phyloP scores from a whole-genome alignment of 805 yeast species.

The Candida germanica region DNA sequence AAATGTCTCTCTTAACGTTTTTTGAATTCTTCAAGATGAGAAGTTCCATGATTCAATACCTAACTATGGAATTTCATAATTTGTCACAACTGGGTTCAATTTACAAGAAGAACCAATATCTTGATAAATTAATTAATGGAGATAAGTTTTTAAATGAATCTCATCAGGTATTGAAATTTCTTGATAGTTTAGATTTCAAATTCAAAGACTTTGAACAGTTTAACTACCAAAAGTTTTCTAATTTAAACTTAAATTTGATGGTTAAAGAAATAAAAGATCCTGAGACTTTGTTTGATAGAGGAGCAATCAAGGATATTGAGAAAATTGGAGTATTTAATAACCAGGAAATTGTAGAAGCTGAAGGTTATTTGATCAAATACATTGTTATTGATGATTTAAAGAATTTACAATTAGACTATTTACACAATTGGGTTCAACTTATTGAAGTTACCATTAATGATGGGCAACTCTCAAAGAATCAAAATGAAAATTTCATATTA shows the following conservation, averaged over 20 bases:
- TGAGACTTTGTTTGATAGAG: not conserved
- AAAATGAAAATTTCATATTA: constrained; percentile 51
- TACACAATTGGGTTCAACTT: constrained; percentile 82
- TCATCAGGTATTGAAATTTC: constrained; percentile 62
- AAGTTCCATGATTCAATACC: constrained; percentile 56
- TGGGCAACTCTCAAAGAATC: constrained; percentile 44
- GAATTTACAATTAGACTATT: constrained; percentile 53
- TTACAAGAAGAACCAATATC: constrained; percentile 50
- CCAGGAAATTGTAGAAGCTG: constrained; percentile 1
- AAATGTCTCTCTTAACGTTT: constrained; percentile 48
- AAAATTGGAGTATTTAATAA: constrained; percentile 8
- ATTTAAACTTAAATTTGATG: constrained; percentile 32
- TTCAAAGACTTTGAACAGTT: constrained; percentile 43
- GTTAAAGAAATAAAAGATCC: constrained; percentile 26
- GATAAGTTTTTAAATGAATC: constrained; percentile 53
- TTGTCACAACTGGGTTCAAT: constrained; percentile 42
- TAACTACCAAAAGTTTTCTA: constrained; percentile 26
- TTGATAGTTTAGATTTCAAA: constrained; percentile 67
- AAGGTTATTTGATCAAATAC: constrained; percentile 35
- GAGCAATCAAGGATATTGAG: constrained; percentile 1
- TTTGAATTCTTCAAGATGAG: constrained; percentile 61
- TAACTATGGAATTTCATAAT: constrained; percentile 72
- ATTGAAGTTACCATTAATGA: constrained; percentile 71
- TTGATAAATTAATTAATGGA: constrained; percentile 50
- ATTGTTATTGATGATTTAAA: constrained; percentile 47